Evolutionary conservation across 208 protist species (phyloP).

Genomic region (Acanthamoeba healyi): DNA sequence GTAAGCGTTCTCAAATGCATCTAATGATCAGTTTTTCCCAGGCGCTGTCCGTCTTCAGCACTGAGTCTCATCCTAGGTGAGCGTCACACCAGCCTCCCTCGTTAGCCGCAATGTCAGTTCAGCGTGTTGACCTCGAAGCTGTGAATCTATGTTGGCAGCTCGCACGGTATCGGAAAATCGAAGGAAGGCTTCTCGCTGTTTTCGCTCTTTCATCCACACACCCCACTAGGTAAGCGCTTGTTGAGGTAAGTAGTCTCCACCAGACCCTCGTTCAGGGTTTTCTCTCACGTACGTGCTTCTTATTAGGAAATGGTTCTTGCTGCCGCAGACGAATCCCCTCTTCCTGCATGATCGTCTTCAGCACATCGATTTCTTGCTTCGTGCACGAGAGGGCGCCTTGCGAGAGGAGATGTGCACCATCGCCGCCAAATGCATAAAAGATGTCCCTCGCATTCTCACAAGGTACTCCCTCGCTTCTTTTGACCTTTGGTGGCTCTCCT

Average conservation of each 20-base stretch:
- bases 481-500: neutral
- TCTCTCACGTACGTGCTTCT: too few species aligned
- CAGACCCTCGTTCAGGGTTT: too few species aligned
- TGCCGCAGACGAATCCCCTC: neutral
- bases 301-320: constrained; percentile 68
- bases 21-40: neutral
- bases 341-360: neutral
- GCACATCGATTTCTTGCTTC: constrained; percentile 13
- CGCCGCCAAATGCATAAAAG: constrained; percentile 9
- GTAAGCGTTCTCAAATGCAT: neutral
- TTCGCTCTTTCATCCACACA: constrained; percentile 6
- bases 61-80: constrained; percentile 47
- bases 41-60: constrained; percentile 34
- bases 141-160: too few species aligned
- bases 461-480: constrained; percentile 11
- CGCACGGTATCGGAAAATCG: constrained; percentile 53
- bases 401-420: neutral
- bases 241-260: neutral
- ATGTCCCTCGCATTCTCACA: constrained; percentile 10
- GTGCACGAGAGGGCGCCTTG: neutral
- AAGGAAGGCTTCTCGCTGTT: constrained; percentile 73
- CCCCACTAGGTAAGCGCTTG: constrained; percentile 29
- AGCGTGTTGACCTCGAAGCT: too few species aligned
- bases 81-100: neutral
- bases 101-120: neutral